Percentiles rank a stretch among this genome's conserved stretches.
These are phyloP conservation scores for Scutellaria galericulata DNA, from an alignment of 257 asterid genomes.

Conservation along the genomic window DNA sequence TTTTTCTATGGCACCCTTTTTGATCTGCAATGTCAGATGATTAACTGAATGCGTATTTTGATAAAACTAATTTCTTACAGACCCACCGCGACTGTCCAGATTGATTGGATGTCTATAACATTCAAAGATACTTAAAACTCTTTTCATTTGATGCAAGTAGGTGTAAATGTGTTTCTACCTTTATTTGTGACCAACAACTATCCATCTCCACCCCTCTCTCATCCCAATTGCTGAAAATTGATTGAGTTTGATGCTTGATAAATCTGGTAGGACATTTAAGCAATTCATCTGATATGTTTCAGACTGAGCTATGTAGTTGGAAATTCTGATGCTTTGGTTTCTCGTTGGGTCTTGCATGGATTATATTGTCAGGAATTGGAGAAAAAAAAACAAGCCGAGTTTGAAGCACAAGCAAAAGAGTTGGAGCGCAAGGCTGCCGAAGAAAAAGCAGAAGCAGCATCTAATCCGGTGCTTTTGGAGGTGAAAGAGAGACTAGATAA, in stretches of 20 bases:
- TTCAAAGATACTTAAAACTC: neutral
- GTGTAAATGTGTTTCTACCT: slow-evolving; percentile 3
- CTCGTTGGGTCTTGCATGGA: slow-evolving; percentile 13
- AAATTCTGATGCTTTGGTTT: slow-evolving; percentile 20
- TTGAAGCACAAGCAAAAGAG: slow-evolving; percentile 85
- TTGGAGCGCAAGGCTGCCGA: slow-evolving; percentile 68
- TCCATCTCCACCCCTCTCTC: slow-evolving; percentile 3
- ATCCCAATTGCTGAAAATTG: neutral
- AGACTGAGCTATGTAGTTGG: slow-evolving; percentile 8
- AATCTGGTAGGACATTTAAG: neutral
- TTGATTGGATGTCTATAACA: slow-evolving; percentile 4
- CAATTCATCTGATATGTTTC: slow-evolving; percentile 24
- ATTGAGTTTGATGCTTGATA: slow-evolving; percentile 11
- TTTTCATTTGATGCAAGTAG: neutral
- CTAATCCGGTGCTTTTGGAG: slow-evolving; percentile 70
- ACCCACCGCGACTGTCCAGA: neutral
- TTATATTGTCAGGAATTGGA: slow-evolving; percentile 61
- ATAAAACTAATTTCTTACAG: neutral
- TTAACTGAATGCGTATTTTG: slow-evolving; percentile 4
- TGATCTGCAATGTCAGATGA: no score
- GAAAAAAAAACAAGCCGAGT: slow-evolving; percentile 80
- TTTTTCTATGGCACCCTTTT: no score
- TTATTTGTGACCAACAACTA: neutral
- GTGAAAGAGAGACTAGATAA: slow-evolving; percentile 79
- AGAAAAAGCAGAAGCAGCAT: slow-evolving; percentile 53